These are phyloP conservation scores for Geum urbanum DNA, from an alignment of 306 rosid genomes.

Conservation along the genomic window DNA sequence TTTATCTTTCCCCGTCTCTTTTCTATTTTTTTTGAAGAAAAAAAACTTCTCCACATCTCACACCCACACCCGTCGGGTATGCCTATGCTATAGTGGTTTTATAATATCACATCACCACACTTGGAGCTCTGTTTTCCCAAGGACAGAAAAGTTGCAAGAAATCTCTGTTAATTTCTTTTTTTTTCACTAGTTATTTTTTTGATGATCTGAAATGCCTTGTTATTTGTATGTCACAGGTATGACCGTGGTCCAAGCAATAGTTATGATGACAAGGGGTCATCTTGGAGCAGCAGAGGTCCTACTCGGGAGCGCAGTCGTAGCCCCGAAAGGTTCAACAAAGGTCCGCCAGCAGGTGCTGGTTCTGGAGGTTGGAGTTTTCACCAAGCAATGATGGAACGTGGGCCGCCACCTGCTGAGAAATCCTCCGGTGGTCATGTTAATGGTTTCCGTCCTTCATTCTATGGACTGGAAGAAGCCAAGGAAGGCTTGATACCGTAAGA, in stretches of 20 bases:
- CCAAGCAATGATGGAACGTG: conserved; percentile 60
- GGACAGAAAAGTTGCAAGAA: too few species aligned
- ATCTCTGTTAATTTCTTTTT: too few species aligned
- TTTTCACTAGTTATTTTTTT: not conserved
- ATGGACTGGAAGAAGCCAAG: conserved; percentile 57
- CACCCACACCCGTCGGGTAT: too few species aligned
- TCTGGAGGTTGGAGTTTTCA: conserved; percentile 58
- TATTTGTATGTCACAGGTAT: conserved; percentile 41
- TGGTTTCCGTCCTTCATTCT: conserved; percentile 33
- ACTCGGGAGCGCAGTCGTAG: conserved; percentile 67
- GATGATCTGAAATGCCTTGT: conserved; percentile 11
- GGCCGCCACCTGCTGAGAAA: conserved; percentile 21
- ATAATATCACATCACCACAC: not conserved
- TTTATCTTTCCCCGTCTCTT: too few species aligned
- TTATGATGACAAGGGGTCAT: conserved; percentile 41
- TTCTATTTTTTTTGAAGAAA: too few species aligned
- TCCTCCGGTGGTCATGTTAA: conserved; percentile 6
- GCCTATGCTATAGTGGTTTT: too few species aligned
- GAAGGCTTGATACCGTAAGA: conserved; percentile 66
- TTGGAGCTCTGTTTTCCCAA: too few species aligned
- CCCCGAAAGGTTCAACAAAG: conserved; percentile 46
- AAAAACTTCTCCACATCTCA: too few species aligned
- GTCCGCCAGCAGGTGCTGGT: conserved; percentile 27
- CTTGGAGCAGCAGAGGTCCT: conserved; percentile 29
- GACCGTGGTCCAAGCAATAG: conserved; percentile 42